Conservation (phyloP, 192 early-diverging fungal species). For the Martensiomyces pterosporus region DNA sequence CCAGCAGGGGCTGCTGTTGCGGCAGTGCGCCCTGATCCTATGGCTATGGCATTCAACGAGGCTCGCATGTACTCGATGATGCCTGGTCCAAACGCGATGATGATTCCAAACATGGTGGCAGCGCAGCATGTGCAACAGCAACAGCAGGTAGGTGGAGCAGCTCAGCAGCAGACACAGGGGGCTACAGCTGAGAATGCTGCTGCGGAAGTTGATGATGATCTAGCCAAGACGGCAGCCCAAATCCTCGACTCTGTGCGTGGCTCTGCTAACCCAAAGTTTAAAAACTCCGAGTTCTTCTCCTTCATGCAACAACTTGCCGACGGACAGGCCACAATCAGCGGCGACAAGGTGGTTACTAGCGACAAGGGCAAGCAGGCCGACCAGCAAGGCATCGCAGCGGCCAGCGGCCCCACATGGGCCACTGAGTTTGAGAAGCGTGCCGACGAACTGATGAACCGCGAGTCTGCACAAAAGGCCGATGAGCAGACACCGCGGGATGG, state of each 20-base stretch:
- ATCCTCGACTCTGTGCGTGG: conserved; percentile 71
- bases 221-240: conserved; percentile 77
- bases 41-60: conserved; percentile 65
- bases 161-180: conserved; percentile 42
- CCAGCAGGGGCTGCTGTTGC: conserved; percentile 9
- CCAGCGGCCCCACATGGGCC: conserved; percentile 59
- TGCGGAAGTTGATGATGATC: conserved; percentile 54
- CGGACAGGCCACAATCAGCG: conserved; percentile 80
- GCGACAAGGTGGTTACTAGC: conserved; percentile 67
- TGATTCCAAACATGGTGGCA: conserved; percentile 24
- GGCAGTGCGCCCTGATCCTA: conserved; percentile 23
- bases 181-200: conserved; percentile 19
- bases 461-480: conserved; percentile 17
- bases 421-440: conserved; percentile 65
- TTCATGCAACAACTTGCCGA: conserved; percentile 93
- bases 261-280: conserved; percentile 90
- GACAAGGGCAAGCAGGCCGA: conserved; percentile 39
- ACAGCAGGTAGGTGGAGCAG: conserved; percentile 34
- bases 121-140: conserved; percentile 24
- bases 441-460: conserved; percentile 50
- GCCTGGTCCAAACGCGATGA: conserved; percentile 31
- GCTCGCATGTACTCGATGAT: conserved; percentile 52
- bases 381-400: conserved; percentile 16
- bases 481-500: conserved; percentile 43
- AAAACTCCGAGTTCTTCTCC: conserved; percentile 82